Conservation (phyloP, 1,139 yeast genomes). For the Hansenula anomala region DNA sequence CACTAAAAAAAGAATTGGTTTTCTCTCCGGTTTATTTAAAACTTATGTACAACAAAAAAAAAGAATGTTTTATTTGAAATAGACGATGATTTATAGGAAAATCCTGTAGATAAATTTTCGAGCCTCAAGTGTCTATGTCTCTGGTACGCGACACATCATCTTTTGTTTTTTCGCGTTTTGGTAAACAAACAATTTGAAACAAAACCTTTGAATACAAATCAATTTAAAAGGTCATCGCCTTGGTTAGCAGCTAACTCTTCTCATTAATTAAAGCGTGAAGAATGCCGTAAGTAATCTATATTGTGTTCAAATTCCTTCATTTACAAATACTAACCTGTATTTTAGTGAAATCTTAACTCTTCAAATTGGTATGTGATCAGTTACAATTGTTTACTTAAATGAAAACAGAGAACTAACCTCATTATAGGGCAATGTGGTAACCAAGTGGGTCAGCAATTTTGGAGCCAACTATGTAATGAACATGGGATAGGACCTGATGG, state of each 20-base stretch:
- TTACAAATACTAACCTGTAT: too few species aligned
- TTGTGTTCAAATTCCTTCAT: too few species aligned
- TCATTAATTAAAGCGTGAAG: background rate
- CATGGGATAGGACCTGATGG: slow-evolving; percentile 87
- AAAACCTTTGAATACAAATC: too few species aligned
- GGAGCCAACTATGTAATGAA: slow-evolving; percentile 86
- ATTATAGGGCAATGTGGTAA: slow-evolving; percentile 88
- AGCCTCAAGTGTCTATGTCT: too few species aligned
- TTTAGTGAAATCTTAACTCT: slow-evolving; percentile 52
- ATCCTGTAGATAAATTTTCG: too few species aligned
- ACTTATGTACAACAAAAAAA: background rate
- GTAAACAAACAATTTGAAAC: background rate
- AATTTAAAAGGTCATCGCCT: too few species aligned
- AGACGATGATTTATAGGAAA: background rate
- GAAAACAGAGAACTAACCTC: slow-evolving; percentile 29
- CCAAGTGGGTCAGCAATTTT: slow-evolving; percentile 89
- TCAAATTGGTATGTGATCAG: slow-evolving; percentile 42
- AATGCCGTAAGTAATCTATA: background rate
- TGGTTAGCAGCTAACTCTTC: too few species aligned
- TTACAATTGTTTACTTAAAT: background rate
- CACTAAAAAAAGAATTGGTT: background rate
- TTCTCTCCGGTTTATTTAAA: background rate
- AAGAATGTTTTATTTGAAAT: background rate
- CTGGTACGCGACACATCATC: too few species aligned
- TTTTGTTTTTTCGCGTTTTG: background rate